These are phyloP conservation scores for Fusarium decemcellulare DNA, from an alignment of 2,329 filamentous ascomycete species.

Conservation along the genomic window DNA sequence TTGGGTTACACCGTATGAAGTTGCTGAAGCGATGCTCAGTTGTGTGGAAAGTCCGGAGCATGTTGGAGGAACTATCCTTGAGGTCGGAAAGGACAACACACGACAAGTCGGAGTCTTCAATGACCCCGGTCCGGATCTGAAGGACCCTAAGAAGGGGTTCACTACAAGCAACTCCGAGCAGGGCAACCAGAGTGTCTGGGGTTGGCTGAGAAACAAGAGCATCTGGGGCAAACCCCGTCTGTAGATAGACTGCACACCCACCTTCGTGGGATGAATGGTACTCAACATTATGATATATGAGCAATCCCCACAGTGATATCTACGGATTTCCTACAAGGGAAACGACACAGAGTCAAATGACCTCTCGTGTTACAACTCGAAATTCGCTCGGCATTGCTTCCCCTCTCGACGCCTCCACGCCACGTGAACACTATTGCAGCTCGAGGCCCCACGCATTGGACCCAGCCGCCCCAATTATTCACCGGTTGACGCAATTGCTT, in stretches of 20 bases:
- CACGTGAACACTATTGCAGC: constrained; percentile 13
- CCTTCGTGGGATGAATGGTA: neutral
- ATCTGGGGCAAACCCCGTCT: constrained; percentile 43
- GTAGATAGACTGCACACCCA: neutral
- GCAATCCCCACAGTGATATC: neutral
- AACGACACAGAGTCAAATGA: constrained; percentile 26
- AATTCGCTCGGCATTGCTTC: neutral
- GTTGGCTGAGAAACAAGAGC: constrained; percentile 42
- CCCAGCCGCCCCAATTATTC: constrained; percentile 14
- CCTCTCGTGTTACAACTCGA: neutral
- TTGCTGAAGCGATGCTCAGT: constrained; percentile 60
- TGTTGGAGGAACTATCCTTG: constrained; percentile 58
- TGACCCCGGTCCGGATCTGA: constrained; percentile 56
- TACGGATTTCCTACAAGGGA: neutral
- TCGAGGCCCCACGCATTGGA: constrained; percentile 7
- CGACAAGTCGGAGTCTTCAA: constrained; percentile 53
- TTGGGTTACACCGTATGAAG: constrained; percentile 59
- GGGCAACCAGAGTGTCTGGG: constrained; percentile 47
- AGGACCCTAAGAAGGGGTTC: constrained; percentile 45
- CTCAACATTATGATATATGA: neutral
- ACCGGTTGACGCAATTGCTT: neutral
- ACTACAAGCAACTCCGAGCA: constrained; percentile 46
- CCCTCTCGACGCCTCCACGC: constrained; percentile 16
- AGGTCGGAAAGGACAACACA: constrained; percentile 52
- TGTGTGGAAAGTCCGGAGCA: constrained; percentile 52